phyloP scores from a whole-genome alignment of 306 rosid genomes.

The Vachellia collinsii region DNA sequence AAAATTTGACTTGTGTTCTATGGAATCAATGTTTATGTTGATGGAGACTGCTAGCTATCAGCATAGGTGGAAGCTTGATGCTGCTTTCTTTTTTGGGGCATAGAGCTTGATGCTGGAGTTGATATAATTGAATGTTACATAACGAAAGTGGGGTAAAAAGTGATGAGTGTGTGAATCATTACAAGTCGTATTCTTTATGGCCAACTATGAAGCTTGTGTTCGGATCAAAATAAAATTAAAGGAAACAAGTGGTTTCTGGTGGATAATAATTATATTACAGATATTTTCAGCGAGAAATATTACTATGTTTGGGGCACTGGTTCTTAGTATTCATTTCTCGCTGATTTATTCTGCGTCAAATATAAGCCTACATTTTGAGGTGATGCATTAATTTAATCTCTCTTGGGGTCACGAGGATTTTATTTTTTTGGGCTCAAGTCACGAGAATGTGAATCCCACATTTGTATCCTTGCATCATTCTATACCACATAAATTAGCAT shows the following conservation, averaged over 20 bases:
- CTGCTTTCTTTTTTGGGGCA: background rate
- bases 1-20: slow-evolving; percentile 35
- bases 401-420: no score
- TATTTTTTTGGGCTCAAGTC: no score
- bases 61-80: background rate
- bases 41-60: background rate
- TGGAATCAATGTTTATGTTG: slow-evolving; percentile 15
- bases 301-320: background rate
- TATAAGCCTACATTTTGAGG: background rate
- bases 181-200: background rate
- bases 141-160: background rate
- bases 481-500: background rate
- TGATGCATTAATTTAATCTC: no score
- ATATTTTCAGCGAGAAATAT: background rate
- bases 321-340: background rate
- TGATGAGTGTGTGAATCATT: background rate
- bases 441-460: no score
- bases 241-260: background rate
- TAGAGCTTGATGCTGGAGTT: background rate
- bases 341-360: background rate
- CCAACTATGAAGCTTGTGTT: background rate
- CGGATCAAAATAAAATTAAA: background rate
- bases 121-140: background rate
- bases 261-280: background rate
- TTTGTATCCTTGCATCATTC: no score